Evolutionary conservation across 2,329 filamentous ascomycete genomes (phyloP).

Genomic region (Camillea tinctor): DNA sequence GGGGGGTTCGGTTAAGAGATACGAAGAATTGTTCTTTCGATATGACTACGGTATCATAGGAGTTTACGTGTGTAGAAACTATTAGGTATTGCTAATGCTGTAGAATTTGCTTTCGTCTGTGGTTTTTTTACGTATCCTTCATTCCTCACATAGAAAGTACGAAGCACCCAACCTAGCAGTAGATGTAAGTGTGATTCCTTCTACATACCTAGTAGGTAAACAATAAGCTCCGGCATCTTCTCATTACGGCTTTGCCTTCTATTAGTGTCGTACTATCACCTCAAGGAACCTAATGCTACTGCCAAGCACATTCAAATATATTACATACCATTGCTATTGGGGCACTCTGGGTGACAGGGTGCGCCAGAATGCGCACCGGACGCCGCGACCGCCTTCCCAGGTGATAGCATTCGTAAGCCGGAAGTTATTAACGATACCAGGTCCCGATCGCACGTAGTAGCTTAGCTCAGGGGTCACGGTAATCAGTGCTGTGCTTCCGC

Average conservation of each 20-base stretch:
- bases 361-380: constrained; percentile 29
- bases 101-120: neutral
- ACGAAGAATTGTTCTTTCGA: neutral
- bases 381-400: constrained; percentile 29
- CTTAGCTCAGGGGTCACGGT: constrained; percentile 24
- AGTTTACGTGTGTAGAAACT: neutral
- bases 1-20: neutral
- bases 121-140: neutral
- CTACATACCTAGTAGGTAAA: neutral
- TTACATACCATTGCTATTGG: constrained; percentile 7
- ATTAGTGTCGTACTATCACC: too few species aligned
- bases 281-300: too few species aligned
- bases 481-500: constrained; percentile 27
- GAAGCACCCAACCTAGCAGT: neutral
- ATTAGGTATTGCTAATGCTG: neutral
- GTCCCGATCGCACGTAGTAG: constrained; percentile 24
- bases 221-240: too few species aligned
- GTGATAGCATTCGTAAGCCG: constrained; percentile 18
- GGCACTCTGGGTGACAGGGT: constrained; percentile 23
- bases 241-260: too few species aligned
- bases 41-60: neutral
- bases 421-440: constrained; percentile 28
- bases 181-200: neutral
- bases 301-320: too few species aligned
- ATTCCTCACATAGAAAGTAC: neutral